Evolutionary conservation across 2,329 filamentous ascomycete genomes (phyloP).

Genomic region (Colletotrichum chlorophyti): DNA sequence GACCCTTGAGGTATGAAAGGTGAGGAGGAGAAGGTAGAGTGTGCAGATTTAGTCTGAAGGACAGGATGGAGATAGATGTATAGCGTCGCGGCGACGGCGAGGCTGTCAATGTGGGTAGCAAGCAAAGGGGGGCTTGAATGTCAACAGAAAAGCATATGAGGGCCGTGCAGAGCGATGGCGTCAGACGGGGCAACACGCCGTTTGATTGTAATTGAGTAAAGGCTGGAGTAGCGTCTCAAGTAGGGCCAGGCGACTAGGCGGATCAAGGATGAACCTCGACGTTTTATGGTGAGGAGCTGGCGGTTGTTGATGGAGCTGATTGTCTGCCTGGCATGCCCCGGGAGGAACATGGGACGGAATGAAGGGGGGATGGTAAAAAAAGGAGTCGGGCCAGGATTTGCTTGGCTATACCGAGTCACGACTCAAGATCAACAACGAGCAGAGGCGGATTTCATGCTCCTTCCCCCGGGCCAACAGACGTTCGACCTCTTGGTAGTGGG

Average conservation of each 20-base stretch:
- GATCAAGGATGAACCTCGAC: slow-evolving; percentile 25
- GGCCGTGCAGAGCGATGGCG: slow-evolving; percentile 23
- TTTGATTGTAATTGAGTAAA: slow-evolving; percentile 14
- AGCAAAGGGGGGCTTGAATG: no score
- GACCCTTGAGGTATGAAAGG: no score
- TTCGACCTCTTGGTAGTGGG: no score
- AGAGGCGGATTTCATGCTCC: slow-evolving; percentile 1
- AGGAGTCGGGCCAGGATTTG: slow-evolving; percentile 16
- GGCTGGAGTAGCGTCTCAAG: slow-evolving; percentile 19
- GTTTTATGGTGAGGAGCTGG: neutral
- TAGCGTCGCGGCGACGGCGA: neutral
- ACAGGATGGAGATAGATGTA: neutral
- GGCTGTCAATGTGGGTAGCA: no score
- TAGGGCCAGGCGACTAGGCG: slow-evolving; percentile 9
- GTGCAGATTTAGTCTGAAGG: no score
- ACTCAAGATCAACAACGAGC: neutral
- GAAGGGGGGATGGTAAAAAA: no score
- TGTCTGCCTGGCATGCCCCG: neutral
- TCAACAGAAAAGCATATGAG: neutral
- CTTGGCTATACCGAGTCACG: slow-evolving; percentile 17
- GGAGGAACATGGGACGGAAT: slow-evolving; percentile 5
- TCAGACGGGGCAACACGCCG: slow-evolving; percentile 16
- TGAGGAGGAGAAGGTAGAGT: neutral
- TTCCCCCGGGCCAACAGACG: no score
- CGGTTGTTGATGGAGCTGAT: neutral